phyloP scores from a whole-genome alignment of 139 green algal genomes.

The Zygnema cylindricum region DNA sequence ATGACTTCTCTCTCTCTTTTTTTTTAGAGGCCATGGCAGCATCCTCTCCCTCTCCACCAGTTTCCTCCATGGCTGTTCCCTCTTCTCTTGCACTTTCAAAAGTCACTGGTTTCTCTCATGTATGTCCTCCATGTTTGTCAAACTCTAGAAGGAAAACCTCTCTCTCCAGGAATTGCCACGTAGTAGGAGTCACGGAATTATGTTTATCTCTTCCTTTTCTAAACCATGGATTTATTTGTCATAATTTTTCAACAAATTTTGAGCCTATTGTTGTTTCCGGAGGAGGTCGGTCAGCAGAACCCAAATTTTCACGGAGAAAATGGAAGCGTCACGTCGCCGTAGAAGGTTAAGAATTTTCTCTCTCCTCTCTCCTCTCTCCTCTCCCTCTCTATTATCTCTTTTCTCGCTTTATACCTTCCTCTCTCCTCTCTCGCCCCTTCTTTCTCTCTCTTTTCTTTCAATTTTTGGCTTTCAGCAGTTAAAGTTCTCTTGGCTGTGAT shows the following conservation, averaged over 20 bases:
- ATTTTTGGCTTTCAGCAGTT: conserved; percentile 7
- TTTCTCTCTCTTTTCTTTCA: not conserved
- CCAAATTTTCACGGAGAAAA: too few species aligned
- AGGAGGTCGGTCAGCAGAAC: too few species aligned
- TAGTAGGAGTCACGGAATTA: not conserved
- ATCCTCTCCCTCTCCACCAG: not conserved
- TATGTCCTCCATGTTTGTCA: not conserved
- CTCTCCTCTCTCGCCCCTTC: not conserved
- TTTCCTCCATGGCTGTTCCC: not conserved
- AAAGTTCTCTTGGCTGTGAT: not conserved
- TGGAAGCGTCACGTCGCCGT: too few species aligned
- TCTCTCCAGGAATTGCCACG: not conserved
- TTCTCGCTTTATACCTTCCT: too few species aligned
- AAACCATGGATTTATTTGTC: not conserved
- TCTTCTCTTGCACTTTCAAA: not conserved
- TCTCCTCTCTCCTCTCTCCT: not conserved
- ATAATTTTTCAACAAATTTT: not conserved
- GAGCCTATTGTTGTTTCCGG: too few species aligned
- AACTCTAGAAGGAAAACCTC: too few species aligned
- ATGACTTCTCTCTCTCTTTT: too few species aligned
- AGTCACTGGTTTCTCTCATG: not conserved
- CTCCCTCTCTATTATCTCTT: not conserved
- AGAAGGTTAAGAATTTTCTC: too few species aligned
- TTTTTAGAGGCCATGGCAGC: not conserved
- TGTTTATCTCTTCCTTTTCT: not conserved